Conservation (phyloP, 1,284 basidiomycete species). For the Vanrija sp. region DNA sequence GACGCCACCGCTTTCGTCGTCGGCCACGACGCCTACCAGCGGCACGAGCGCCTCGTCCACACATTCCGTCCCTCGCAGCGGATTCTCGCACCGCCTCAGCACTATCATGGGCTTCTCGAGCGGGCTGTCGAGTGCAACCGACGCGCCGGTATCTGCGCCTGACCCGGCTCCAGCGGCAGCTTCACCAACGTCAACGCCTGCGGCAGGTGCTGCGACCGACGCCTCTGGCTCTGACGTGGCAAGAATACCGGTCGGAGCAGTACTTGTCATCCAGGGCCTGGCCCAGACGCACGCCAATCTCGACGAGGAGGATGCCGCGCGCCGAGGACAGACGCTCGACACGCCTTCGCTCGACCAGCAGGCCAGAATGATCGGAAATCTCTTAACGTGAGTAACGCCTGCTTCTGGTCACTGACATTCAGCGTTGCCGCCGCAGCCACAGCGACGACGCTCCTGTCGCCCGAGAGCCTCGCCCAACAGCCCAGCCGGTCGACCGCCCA, state of each 20-base stretch:
- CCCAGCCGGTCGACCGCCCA: slow-evolving; percentile 22
- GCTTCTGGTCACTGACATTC: neutral
- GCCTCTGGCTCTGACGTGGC: neutral
- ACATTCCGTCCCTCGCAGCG: neutral
- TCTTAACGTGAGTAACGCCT: slow-evolving; percentile 39
- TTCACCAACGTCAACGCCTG: slow-evolving; percentile 6
- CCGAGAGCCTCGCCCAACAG: slow-evolving; percentile 16
- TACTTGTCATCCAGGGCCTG: slow-evolving; percentile 46
- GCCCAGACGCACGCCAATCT: slow-evolving; percentile 39
- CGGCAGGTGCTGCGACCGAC: slow-evolving; percentile 7
- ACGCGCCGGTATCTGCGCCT: neutral
- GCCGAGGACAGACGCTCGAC: slow-evolving; percentile 3
- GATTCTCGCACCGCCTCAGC: slow-evolving; percentile 13
- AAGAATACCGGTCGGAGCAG: slow-evolving; percentile 35
- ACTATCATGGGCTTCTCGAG: slow-evolving; percentile 20
- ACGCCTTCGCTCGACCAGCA: slow-evolving; percentile 35
- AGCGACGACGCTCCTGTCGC: slow-evolving; percentile 38
- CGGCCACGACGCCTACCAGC: neutral
- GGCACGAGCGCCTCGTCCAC: neutral
- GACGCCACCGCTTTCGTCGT: slow-evolving; percentile 1
- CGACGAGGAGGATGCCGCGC: slow-evolving; percentile 3
- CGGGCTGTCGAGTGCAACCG: neutral
- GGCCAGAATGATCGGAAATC: slow-evolving; percentile 44
- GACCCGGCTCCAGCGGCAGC: slow-evolving; percentile 4
- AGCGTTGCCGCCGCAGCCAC: slow-evolving; percentile 47